Percentiles rank a stretch among this genome's conserved stretches.
phyloP scores from a whole-genome alignment of 331 rosid genomes.

The Telfairia occidentalis region DNA sequence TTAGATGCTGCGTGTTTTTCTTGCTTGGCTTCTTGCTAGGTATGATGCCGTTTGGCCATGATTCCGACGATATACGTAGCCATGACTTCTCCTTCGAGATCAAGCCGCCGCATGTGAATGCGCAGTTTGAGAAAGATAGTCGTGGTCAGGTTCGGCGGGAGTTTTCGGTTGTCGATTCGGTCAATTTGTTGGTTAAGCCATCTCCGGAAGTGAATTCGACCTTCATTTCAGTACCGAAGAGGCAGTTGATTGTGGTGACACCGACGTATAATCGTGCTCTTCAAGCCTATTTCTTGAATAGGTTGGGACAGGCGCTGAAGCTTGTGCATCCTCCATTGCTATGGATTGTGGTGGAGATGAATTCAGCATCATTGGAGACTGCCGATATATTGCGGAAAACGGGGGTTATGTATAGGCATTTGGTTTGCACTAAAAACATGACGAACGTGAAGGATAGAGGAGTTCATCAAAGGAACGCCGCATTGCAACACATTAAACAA shows the following conservation, averaged over 20 bases:
- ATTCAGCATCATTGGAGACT: conserved; percentile 75
- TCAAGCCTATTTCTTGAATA: conserved; percentile 68
- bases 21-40: conserved; percentile 67
- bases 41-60: conserved; percentile 55
- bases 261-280: conserved; percentile 63
- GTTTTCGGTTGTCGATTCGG: conserved; percentile 27
- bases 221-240: conserved; percentile 44
- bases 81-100: conserved; percentile 43
- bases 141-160: conserved; percentile 13
- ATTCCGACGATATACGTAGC: conserved; percentile 34
- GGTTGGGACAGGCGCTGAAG: conserved; percentile 66
- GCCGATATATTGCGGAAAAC: conserved; percentile 87
- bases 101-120: conserved; percentile 41
- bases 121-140: conserved; percentile 14
- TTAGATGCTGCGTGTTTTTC: conserved; percentile 51
- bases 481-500: conserved; percentile 79
- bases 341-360: conserved; percentile 88
- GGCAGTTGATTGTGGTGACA: conserved; percentile 74
- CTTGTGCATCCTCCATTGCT: conserved; percentile 70
- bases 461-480: conserved; percentile 81
- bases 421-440: conserved; percentile 58
- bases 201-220: conserved; percentile 1
- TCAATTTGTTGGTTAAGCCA: conserved; percentile 20
- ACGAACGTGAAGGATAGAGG: conserved; percentile 77
- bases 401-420: conserved; percentile 82